Evolutionary conservation across 2,329 filamentous ascomycete species (phyloP).

Genomic region (Simplicillium sp.): DNA sequence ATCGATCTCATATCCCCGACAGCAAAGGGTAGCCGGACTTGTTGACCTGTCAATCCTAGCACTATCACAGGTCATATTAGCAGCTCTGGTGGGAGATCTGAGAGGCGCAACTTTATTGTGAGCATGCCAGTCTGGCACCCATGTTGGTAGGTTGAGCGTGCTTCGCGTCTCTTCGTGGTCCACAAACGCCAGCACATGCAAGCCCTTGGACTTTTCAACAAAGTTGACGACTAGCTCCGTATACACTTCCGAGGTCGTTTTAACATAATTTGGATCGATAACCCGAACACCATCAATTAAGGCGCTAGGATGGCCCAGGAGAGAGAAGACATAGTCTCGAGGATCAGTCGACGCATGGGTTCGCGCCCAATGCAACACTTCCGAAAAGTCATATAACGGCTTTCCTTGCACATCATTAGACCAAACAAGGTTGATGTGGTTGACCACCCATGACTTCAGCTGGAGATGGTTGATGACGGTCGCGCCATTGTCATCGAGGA

Average conservation of each 20-base stretch:
- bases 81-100: slow-evolving; percentile 1
- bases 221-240: slow-evolving; percentile 3
- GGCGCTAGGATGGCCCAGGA: slow-evolving; percentile 5
- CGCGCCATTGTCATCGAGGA: slow-evolving; percentile 5
- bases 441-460: slow-evolving; percentile 7
- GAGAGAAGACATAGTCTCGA: slow-evolving; percentile 6
- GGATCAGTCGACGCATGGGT: slow-evolving; percentile 5
- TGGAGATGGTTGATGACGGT: slow-evolving; percentile 6
- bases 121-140: slow-evolving; percentile 6
- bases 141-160: slow-evolving; percentile 4
- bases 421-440: slow-evolving; percentile 7
- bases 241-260: slow-evolving; percentile 2
- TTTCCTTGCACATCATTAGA: slow-evolving; percentile 3
- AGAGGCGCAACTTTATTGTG: slow-evolving; percentile 5
- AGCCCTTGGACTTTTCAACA: slow-evolving; percentile 1
- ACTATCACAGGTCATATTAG: neutral
- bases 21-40: neutral
- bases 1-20: neutral
- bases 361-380: slow-evolving; percentile 6
- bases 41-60: neutral
- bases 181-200: slow-evolving; percentile 6
- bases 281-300: slow-evolving; percentile 1
- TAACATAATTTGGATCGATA: slow-evolving; percentile 2
- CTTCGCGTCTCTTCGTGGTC: slow-evolving; percentile 4
- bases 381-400: slow-evolving; percentile 3